These are phyloP conservation scores for Priceomyces carsonii DNA, from an alignment of 805 yeast species.

Conservation along the genomic window DNA sequence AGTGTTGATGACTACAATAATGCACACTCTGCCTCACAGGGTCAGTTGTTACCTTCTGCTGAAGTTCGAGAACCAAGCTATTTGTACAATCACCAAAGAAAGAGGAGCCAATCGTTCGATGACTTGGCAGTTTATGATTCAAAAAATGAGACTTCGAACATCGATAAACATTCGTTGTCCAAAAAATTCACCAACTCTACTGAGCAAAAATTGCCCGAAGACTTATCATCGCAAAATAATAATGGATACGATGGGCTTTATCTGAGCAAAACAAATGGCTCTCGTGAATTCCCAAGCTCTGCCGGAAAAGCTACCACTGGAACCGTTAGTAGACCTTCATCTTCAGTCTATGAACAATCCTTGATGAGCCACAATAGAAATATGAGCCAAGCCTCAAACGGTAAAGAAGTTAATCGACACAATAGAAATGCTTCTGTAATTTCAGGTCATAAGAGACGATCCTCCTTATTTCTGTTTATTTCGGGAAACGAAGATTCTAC, in stretches of 20 bases:
- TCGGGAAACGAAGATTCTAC: conserved; percentile 27
- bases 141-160: no score
- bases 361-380: conserved; percentile 42
- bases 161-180: no score
- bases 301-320: no score
- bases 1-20: neutral
- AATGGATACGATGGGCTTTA: conserved; percentile 11
- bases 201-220: conserved; percentile 65
- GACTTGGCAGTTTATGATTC: conserved; percentile 22
- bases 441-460: conserved; percentile 55
- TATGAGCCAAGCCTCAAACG: conserved; percentile 35
- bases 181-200: conserved; percentile 11
- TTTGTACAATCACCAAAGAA: conserved; percentile 40
- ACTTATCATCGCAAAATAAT: conserved; percentile 43
- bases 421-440: conserved; percentile 30
- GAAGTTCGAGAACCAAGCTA: conserved; percentile 1
- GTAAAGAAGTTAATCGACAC: conserved; percentile 4
- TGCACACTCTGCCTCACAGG: conserved; percentile 10
- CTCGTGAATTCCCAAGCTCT: no score
- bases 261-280: conserved; percentile 24
- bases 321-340: conserved; percentile 41
- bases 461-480: conserved; percentile 58
- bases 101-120: conserved; percentile 53
- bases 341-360: conserved; percentile 52
- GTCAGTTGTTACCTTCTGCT: conserved; percentile 45